These are phyloP conservation scores for Ananas comosus DNA, from an alignment of 176 grass and related monocot species.

Conservation along the genomic window DNA sequence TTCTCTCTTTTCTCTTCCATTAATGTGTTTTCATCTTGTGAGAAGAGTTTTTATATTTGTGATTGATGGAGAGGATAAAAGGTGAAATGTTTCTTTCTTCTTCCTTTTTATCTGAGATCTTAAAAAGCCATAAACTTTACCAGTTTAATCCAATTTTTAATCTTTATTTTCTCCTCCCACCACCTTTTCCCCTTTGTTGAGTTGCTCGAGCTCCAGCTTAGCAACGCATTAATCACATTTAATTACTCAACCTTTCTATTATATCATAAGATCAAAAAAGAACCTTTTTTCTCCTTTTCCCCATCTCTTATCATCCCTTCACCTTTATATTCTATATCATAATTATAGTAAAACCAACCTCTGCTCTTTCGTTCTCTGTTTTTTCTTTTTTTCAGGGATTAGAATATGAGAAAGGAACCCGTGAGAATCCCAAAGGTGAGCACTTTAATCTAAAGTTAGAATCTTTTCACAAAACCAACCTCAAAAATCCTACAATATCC, in stretches of 20 bases:
- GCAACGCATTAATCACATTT: slow-evolving; percentile 17
- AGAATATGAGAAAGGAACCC: slow-evolving; percentile 34
- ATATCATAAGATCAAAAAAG: slow-evolving; percentile 4
- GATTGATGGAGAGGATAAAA: too few species aligned
- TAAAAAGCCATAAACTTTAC: background rate
- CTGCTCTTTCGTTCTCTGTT: background rate
- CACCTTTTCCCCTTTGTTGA: too few species aligned
- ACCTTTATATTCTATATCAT: background rate
- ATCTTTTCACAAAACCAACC: background rate
- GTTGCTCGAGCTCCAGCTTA: slow-evolving; percentile 7
- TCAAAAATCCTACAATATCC: background rate
- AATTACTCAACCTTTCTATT: background rate
- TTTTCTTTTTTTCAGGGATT: background rate
- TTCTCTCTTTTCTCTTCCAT: too few species aligned
- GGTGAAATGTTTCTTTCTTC: too few species aligned
- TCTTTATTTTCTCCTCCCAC: background rate
- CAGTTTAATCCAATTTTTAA: background rate
- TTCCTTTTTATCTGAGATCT: too few species aligned
- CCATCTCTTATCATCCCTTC: background rate
- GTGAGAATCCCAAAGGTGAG: slow-evolving; percentile 58
- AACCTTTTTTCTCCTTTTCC: background rate
- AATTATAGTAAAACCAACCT: background rate
- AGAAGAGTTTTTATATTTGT: too few species aligned
- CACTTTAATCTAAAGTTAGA: background rate
- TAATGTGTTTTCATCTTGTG: too few species aligned